Evolutionary conservation across 1,139 yeast genomes (phyloP).

Genomic region (Geotrichum europaeum): DNA sequence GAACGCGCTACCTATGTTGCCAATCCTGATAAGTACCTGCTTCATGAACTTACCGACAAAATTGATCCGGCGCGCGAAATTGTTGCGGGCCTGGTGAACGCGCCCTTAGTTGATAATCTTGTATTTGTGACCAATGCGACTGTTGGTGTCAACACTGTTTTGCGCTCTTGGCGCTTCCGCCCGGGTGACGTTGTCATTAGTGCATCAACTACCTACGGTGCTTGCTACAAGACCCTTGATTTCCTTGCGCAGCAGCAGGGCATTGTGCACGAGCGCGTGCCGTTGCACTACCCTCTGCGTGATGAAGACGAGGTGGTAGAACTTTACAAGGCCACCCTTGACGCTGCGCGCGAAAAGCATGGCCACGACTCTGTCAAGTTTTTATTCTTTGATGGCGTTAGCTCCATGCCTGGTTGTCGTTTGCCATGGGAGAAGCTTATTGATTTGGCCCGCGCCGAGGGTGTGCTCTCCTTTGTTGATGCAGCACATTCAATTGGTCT

Average conservation of each 20-base stretch:
- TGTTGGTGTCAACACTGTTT: constrained; percentile 52
- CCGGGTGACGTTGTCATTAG: constrained; percentile 52
- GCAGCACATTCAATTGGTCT: constrained; percentile 70
- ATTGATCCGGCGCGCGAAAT: constrained; percentile 33
- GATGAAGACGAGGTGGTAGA: constrained; percentile 44
- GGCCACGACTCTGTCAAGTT: constrained; percentile 32
- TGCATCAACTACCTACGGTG: constrained; percentile 51
- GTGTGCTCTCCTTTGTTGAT: constrained; percentile 54
- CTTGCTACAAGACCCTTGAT: constrained; percentile 50
- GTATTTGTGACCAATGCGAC: constrained; percentile 58
- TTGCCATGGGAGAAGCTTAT: constrained; percentile 52
- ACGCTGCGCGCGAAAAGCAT: constrained; percentile 17
- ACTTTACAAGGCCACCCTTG: constrained; percentile 37
- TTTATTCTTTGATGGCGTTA: constrained; percentile 54
- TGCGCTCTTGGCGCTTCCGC: constrained; percentile 49
- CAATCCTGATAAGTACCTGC: constrained; percentile 42
- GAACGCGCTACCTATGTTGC: constrained; percentile 29
- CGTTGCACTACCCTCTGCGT: constrained; percentile 44
- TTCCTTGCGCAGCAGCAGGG: constrained; percentile 43
- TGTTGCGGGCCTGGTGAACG: constrained; percentile 40
- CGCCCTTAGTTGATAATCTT: constrained; percentile 38
- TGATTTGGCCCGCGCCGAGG: constrained; percentile 43
- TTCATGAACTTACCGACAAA: constrained; percentile 27
- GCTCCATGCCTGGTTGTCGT: constrained; percentile 58
- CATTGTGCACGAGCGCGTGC: constrained; percentile 42